A percentile compares a stretch with the other conserved stretches of the same genome.
Evolutionary conservation across 2,329 filamentous ascomycete genomes (phyloP).

Genomic region (Colletotrichum tabaci): DNA sequence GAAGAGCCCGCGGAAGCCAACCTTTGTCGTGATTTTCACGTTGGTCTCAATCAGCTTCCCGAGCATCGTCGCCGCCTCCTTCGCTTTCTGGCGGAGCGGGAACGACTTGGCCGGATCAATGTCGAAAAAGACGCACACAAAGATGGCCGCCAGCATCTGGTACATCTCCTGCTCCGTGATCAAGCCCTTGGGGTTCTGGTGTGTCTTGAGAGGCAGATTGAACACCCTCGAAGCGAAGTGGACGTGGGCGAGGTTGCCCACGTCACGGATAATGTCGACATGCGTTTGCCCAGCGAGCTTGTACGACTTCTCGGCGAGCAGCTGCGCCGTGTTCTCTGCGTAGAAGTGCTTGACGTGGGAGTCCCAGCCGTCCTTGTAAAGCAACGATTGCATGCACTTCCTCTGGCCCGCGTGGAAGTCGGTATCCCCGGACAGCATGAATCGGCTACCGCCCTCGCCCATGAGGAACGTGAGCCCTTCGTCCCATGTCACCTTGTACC

Average conservation of each 20-base stretch:
- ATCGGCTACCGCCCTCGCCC: constrained; percentile 66
- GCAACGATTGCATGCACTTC: constrained; percentile 67
- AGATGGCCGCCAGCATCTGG: constrained; percentile 76
- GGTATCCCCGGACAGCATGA: constrained; percentile 70
- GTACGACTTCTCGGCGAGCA: constrained; percentile 77
- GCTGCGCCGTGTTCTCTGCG: constrained; percentile 70
- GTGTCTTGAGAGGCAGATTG: constrained; percentile 77
- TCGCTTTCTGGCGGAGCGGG: constrained; percentile 71
- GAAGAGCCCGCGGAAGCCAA: constrained; percentile 67
- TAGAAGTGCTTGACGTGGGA: constrained; percentile 78
- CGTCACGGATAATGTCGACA: constrained; percentile 79
- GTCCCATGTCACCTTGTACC: constrained; percentile 77
- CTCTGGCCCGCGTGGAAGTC: constrained; percentile 65
- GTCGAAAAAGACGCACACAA: constrained; percentile 76
- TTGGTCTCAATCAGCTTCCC: constrained; percentile 74
- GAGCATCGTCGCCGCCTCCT: constrained; percentile 71
- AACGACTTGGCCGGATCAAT: constrained; percentile 78
- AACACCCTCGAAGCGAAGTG: constrained; percentile 75
- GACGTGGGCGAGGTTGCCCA: constrained; percentile 77
- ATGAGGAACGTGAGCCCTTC: constrained; percentile 75
- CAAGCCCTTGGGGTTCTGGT: constrained; percentile 71
- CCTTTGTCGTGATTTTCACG: constrained; percentile 70
- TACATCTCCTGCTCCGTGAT: constrained; percentile 71
- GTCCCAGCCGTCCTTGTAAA: constrained; percentile 75
- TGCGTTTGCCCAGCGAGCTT: constrained; percentile 66